Evolutionary conservation across 306 rosid genomes (phyloP), one percentile per base, ranked within the genome.

Genomic region (Echinosophora koreensis): DNA sequence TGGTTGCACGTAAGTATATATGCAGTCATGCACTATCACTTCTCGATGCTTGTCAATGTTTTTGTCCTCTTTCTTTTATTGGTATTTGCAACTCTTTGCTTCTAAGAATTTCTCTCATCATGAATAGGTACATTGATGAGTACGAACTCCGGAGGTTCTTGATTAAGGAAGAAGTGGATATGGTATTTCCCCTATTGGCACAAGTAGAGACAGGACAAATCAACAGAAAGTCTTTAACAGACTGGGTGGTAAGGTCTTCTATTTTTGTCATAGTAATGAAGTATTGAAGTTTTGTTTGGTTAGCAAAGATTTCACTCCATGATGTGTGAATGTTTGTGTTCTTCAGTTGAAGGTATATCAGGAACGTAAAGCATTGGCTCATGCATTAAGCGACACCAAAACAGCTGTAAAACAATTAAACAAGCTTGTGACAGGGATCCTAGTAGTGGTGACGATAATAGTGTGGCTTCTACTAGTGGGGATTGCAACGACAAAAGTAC

Each of bases 391-490:
- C 1, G 98, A 95, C 86, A 89, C 99, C 10, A 95, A 90, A 86
- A 95, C 99, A 16, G 97, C 99, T 0, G 94, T 95, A 17, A 92
- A 84, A 58, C 97, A 95, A 77, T 73, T 95, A 72, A 83, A 88
- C 87, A 91, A 90, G 70, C 93, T 95, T 30, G 94, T 90, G 44
- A 75, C 92, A 0, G 85, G 42, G 59, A 42, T 90, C 74, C 68
- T 90, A 17, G 61, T 87, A 8, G 38, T 92, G 64, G 82, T 88
- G 67, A 83, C 87, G 34, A 47, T 87, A 68, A 15, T 90, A 55
- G 77, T 92, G 51, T 92, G 97, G 98, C 97, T 92, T 83, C 83
- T 95, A 17, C 88, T 92, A 78, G 79, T 91, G 96, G 99, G 65
- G 87, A 89, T 95, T 77, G 95, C 97, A 42, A 88, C 97, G 0